These are phyloP conservation scores for Sphaerobolus stellatus DNA, from an alignment of 1,284 basidiomycete genomes.

Conservation along the genomic window DNA sequence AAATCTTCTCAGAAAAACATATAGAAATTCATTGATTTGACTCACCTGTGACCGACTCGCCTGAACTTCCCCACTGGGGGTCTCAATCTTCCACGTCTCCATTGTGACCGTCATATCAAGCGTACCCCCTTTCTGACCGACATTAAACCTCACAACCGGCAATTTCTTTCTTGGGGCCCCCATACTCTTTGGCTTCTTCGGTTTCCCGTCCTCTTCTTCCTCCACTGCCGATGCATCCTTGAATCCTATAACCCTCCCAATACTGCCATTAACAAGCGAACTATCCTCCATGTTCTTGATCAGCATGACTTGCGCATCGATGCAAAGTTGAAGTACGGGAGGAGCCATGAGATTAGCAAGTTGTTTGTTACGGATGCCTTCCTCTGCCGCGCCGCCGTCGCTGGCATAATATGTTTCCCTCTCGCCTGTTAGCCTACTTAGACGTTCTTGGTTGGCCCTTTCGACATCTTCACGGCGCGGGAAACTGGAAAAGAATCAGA, in stretches of 20 bases:
- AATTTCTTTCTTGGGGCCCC: constrained; percentile 39
- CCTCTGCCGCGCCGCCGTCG: constrained; percentile 50
- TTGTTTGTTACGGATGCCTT: constrained; percentile 58
- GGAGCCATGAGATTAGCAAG: constrained; percentile 77
- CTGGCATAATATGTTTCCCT: constrained; percentile 45
- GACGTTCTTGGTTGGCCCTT: constrained; percentile 64
- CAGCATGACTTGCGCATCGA: constrained; percentile 70
- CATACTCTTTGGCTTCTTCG: constrained; percentile 33
- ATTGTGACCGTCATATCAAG: constrained; percentile 50
- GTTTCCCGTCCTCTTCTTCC: constrained; percentile 29
- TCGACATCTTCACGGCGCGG: constrained; percentile 66
- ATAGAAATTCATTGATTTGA: neutral
- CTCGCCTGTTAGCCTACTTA: constrained; percentile 44
- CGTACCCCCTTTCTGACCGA: neutral
- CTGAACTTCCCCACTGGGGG: constrained; percentile 80
- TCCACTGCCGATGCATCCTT: constrained; percentile 22
- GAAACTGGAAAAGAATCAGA: constrained; percentile 37
- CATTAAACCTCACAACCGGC: constrained; percentile 75
- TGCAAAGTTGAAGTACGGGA: constrained; percentile 57
- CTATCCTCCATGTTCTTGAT: constrained; percentile 81
- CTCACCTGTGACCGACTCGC: constrained; percentile 46
- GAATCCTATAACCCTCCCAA: constrained; percentile 77
- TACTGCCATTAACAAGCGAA: constrained; percentile 79
- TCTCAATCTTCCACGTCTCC: constrained; percentile 83
- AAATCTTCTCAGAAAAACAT: constrained; percentile 34